Conservation (phyloP, 331 rosid species). For the Pyracantha coccinea region DNA sequence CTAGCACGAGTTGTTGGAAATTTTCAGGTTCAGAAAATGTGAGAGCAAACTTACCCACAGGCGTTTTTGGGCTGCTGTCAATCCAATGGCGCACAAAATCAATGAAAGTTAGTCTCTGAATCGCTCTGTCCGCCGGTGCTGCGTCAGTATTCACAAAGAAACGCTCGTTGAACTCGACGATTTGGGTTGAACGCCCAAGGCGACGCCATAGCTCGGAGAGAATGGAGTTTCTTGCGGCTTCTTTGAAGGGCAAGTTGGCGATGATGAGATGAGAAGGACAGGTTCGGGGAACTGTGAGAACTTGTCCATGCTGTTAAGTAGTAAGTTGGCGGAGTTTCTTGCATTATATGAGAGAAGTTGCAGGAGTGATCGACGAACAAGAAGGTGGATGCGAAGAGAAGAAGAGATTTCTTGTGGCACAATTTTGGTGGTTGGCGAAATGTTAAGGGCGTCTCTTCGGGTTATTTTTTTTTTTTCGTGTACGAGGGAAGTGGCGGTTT, state of each 20-base stretch:
- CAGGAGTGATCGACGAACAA: neutral
- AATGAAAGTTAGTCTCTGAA: slow-evolving; percentile 14
- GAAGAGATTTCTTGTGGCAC: too few species aligned
- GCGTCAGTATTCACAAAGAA: slow-evolving; percentile 6
- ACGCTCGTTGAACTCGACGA: slow-evolving; percentile 23
- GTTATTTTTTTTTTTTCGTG: too few species aligned
- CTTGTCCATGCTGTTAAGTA: neutral
- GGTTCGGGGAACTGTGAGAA: slow-evolving; percentile 10
- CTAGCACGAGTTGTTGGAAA: neutral
- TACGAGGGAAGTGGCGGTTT: too few species aligned
- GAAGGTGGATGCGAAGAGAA: too few species aligned
- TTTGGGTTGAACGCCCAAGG: slow-evolving; percentile 19
- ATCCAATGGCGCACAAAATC: slow-evolving; percentile 14
- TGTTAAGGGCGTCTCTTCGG: too few species aligned
- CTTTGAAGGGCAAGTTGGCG: slow-evolving; percentile 38
- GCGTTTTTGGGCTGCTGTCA: neutral
- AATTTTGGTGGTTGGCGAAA: too few species aligned
- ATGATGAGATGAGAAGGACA: slow-evolving; percentile 13
- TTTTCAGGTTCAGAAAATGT: slow-evolving; percentile 13
- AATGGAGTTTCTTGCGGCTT: slow-evolving; percentile 30
- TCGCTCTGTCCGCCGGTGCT: neutral
- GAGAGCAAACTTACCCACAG: slow-evolving; percentile 15
- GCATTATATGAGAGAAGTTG: neutral
- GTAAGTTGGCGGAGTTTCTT: too few species aligned
- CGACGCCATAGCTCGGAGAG: slow-evolving; percentile 33